Conservation (phyloP, 129 eudicot species). For the Tagetes patula region DNA sequence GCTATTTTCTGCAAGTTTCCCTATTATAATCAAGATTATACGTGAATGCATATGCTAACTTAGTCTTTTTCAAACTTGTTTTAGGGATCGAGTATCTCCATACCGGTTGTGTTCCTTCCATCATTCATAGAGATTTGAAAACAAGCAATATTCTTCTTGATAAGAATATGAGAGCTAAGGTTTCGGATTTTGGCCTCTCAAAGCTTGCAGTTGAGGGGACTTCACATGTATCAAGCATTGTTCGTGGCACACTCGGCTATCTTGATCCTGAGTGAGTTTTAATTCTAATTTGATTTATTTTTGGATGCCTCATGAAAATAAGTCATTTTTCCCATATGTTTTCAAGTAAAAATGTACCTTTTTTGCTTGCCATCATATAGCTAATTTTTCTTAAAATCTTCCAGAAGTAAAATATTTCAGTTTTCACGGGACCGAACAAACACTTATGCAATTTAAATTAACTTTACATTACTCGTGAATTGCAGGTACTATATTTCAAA, state of each 20-base stretch:
- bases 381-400: not conserved
- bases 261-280: conserved; percentile 91
- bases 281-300: not conserved
- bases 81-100: conserved; percentile 98
- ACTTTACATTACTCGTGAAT: conserved; percentile 16
- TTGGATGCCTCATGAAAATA: conserved; percentile 1
- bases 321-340: not conserved
- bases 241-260: conserved; percentile 98
- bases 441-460: not conserved
- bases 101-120: conserved; percentile 96
- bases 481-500: conserved; percentile 95
- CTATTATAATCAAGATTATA: not conserved
- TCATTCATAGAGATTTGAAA: conserved; percentile 91
- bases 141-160: conserved; percentile 97
- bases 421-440: not conserved
- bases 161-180: conserved; percentile 92
- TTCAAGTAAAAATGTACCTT: not conserved
- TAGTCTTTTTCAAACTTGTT: conserved; percentile 24
- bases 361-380: conserved; percentile 6
- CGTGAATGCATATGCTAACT: not conserved
- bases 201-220: conserved; percentile 93
- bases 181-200: conserved; percentile 98
- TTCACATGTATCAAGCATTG: conserved; percentile 96
- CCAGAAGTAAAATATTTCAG: not conserved
- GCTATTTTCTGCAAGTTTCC: not conserved